Conservation (phyloP, 176 grass and related monocot genomes). For the Eleusine coracana region DNA sequence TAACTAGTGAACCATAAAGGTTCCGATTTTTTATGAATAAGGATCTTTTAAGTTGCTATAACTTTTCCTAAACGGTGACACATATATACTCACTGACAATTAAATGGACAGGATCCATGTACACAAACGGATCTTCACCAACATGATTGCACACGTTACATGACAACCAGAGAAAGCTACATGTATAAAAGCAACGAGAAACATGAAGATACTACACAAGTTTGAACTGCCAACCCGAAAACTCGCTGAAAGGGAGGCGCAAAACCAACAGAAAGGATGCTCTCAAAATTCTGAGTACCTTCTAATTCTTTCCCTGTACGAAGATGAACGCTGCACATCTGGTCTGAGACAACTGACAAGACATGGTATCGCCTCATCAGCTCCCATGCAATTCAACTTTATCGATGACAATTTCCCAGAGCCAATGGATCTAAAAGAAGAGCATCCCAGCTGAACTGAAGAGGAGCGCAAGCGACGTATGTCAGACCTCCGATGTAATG, state of each 20-base stretch:
- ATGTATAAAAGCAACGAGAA: conserved; percentile 15
- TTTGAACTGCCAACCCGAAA: conserved; percentile 47
- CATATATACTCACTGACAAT: conserved; percentile 8
- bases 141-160: conserved; percentile 25
- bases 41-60: not conserved
- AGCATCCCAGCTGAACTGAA: conserved; percentile 63
- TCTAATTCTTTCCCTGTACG: conserved; percentile 59
- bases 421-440: conserved; percentile 59
- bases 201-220: conserved; percentile 43
- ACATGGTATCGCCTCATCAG: conserved; percentile 56
- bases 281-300: conserved; percentile 61
- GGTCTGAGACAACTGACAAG: conserved; percentile 62
- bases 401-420: conserved; percentile 55
- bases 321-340: conserved; percentile 54
- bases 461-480: conserved; percentile 38
- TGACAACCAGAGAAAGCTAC: conserved; percentile 3
- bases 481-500: conserved; percentile 25
- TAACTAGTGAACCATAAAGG: not conserved
- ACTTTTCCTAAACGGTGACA: not conserved
- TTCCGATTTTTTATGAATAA: not conserved
- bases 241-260: conserved; percentile 37
- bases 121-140: conserved; percentile 32
- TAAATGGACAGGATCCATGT: conserved; percentile 3
- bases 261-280: conserved; percentile 35
- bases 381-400: conserved; percentile 62